Evolutionary conservation across 371 early-diverging fungal species (phyloP), one percentile per base, ranked within the genome.

Genomic region (Mortierella sp.): DNA sequence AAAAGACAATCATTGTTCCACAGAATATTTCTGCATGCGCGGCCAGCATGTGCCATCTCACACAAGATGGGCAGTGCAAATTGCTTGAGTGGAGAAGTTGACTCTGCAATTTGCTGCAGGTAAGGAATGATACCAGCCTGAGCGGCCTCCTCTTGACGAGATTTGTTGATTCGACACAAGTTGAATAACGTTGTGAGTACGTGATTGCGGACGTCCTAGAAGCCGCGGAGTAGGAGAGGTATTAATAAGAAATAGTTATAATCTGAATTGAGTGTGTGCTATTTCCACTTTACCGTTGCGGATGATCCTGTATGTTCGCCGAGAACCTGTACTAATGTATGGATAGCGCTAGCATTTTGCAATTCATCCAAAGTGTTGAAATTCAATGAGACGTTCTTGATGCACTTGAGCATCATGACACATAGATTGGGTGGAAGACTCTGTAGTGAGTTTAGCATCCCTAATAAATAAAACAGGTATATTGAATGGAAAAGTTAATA

Each of bases 61-160:
- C 89, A 88, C 32, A 91, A 67, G n/a, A 91, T 83, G 1, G 89
- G 89, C 2, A 89, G 61, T 3, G 91, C 89, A 53, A 89, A 87
- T 65, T 88, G 86, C 53, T 85, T 86, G 19, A 91, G 76, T 0
- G 90, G 89, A 8, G 82, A 82, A 15, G 80, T 77, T n/a, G 71
- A 82, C 28, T 75, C 68, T 13, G 87, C 85, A 63, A 87, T 78
- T 9, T 80, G 73, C 61, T 86, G 83, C 15, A 91, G 75, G 69
- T 86, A 83, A 19, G 89, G 89, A 22, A 91, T 82, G 32, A 87
- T 63, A 8, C 90, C 90, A 2, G 87, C 87, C 22, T 64, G 66
- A 0, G 87, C 90, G 4, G 89, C 90, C 45, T 75, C 80, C 32
- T 87, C 86, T 66, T 87, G 89, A 12, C 90, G 84, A 5, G 76